Conservation (phyloP, 257 asterid genomes). For the Eustoma russellianum region DNA sequence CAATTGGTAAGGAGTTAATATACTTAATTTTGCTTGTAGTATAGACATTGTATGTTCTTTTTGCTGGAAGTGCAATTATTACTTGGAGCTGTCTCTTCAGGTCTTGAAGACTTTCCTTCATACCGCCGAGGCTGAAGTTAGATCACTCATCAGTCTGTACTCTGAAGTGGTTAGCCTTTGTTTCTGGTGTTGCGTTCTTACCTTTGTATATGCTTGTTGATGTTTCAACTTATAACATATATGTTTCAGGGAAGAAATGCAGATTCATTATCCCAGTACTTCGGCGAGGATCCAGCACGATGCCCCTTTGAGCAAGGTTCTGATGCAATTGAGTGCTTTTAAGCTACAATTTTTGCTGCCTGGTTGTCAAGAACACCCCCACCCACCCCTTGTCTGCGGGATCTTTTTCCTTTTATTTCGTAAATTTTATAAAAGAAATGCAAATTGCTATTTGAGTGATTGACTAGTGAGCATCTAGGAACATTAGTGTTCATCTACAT, state of each 20-base stretch:
- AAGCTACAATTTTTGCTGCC: too few relatives aligned
- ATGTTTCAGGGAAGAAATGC: constrained; percentile 88
- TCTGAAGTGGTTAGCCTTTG: constrained; percentile 79
- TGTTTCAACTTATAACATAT: constrained; percentile 14
- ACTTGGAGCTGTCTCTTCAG: constrained; percentile 31
- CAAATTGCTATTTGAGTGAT: too few relatives aligned
- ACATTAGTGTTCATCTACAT: too few relatives aligned
- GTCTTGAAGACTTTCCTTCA: constrained; percentile 77
- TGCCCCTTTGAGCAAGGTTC: constrained; percentile 98
- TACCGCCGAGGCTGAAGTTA: constrained; percentile 91
- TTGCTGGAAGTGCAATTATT: constrained; percentile 6
- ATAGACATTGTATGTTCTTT: background rate
- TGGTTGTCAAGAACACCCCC: too few relatives aligned
- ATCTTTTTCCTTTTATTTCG: too few relatives aligned
- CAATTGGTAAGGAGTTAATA: too few relatives aligned
- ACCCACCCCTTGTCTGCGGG: too few relatives aligned
- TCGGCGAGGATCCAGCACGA: constrained; percentile 98
- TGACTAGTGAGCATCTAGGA: too few relatives aligned
- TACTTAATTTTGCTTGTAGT: too few relatives aligned
- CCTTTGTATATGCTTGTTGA: constrained; percentile 1
- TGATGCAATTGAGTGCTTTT: background rate
- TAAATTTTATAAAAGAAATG: too few relatives aligned
- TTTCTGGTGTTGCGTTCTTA: too few relatives aligned
- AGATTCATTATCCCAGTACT: constrained; percentile 80
- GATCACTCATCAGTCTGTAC: constrained; percentile 81